A percentile compares a stretch with the other conserved stretches of the same genome.
Conservation (phyloP, 2,329 filamentous ascomycete genomes). For the Lachnellula occidentalis region DNA sequence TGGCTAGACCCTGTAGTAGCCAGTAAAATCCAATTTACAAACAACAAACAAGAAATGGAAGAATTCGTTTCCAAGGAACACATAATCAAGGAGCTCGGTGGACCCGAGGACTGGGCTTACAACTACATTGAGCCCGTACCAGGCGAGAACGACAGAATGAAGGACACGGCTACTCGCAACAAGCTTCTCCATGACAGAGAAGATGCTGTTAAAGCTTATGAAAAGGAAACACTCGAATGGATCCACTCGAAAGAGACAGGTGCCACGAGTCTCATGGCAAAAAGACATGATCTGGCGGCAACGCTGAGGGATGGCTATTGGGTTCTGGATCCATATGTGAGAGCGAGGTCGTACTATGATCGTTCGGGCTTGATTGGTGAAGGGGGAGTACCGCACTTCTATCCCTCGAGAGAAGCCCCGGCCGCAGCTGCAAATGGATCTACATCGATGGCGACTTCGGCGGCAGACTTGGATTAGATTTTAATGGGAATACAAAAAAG, state of each 20-base stretch:
- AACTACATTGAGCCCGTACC: conserved; percentile 69
- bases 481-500: not conserved
- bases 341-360: conserved; percentile 81
- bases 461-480: conserved; percentile 28
- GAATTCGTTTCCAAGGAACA: conserved; percentile 65
- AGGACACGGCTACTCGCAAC: conserved; percentile 57
- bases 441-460: conserved; percentile 20
- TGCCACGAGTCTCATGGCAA: conserved; percentile 43
- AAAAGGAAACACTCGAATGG: conserved; percentile 72
- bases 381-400: conserved; percentile 67
- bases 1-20: conserved; percentile 98
- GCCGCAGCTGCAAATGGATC: conserved; percentile 10
- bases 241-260: conserved; percentile 43
- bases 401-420: conserved; percentile 37
- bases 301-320: conserved; percentile 74
- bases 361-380: conserved; percentile 65
- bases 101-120: conserved; percentile 80
- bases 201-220: conserved; percentile 64
- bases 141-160: conserved; percentile 73
- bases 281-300: conserved; percentile 57
- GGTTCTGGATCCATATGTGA: conserved; percentile 79
- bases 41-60: conserved; percentile 70
- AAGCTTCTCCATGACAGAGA: conserved; percentile 58
- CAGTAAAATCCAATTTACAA: conserved; percentile 88
- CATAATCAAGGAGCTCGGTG: conserved; percentile 79